These are phyloP conservation scores for Prunus mira DNA, from an alignment of 306 rosid species.

Conservation along the genomic window DNA sequence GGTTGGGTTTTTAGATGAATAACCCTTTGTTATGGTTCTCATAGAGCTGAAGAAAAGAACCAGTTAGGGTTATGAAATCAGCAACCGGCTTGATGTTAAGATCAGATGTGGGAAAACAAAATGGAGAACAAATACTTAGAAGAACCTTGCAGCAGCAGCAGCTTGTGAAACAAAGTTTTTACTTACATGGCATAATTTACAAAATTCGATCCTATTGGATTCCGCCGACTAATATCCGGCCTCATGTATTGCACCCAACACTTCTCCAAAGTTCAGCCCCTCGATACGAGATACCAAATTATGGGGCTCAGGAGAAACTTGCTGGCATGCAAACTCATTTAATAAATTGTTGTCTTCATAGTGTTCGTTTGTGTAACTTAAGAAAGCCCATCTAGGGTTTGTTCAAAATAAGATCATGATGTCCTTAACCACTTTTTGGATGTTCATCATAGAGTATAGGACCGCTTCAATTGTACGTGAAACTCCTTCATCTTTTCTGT, in stretches of 20 bases:
- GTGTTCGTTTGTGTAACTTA: background rate
- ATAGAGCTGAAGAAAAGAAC: background rate
- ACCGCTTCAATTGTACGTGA: background rate
- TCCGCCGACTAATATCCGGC: background rate
- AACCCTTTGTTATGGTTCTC: background rate
- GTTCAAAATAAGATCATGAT: background rate
- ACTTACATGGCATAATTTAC: background rate
- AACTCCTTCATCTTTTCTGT: background rate
- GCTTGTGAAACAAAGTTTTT: background rate
- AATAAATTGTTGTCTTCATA: background rate
- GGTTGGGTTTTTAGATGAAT: background rate
- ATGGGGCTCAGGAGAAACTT: background rate
- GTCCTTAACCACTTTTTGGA: background rate
- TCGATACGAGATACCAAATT: background rate
- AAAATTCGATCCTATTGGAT: background rate
- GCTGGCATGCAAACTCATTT: background rate
- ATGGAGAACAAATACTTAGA: background rate
- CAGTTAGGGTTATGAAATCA: background rate
- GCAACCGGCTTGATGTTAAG: background rate
- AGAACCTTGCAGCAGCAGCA: background rate
- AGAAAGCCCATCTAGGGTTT: background rate
- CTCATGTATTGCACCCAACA: background rate
- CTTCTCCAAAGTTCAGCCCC: background rate
- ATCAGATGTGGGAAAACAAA: background rate
- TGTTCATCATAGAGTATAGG: background rate